phyloP scores from a whole-genome alignment of 352 stramenopile species.

The Phytophthora sansomeana region DNA sequence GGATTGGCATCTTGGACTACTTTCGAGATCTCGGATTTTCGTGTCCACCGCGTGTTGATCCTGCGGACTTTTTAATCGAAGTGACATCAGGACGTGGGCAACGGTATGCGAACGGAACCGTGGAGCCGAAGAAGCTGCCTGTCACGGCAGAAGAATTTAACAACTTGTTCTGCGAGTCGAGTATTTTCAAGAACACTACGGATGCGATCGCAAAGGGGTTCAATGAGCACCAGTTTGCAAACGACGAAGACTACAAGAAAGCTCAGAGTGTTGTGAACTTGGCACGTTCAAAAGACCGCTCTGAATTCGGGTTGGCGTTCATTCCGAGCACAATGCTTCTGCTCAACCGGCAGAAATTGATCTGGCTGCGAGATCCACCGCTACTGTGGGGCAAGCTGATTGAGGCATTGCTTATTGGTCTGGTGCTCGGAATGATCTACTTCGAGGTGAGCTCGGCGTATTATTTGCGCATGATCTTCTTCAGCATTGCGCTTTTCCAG shows the following conservation, averaged over 20 bases:
- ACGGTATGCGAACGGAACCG: constrained; percentile 51
- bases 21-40: constrained; percentile 83
- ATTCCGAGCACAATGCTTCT: constrained; percentile 54
- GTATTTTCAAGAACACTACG: constrained; percentile 60
- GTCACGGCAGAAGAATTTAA: constrained; percentile 60
- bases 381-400: constrained; percentile 71
- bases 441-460: constrained; percentile 60
- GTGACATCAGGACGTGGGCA: constrained; percentile 63
- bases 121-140: constrained; percentile 34
- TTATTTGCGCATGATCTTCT: constrained; percentile 82
- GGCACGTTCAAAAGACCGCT: constrained; percentile 56
- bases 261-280: constrained; percentile 59
- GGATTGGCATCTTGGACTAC: constrained; percentile 80
- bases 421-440: constrained; percentile 83
- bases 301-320: constrained; percentile 61
- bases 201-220: constrained; percentile 57
- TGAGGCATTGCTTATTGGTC: constrained; percentile 72
- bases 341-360: constrained; percentile 68
- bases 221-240: constrained; percentile 68
- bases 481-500: constrained; percentile 73
- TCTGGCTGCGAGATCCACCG: constrained; percentile 68
- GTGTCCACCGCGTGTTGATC: constrained; percentile 68
- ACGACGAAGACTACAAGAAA: constrained; percentile 63
- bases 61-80: constrained; percentile 74
- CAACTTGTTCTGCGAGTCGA: constrained; percentile 61